phyloP scores from a whole-genome alignment of 1,139 yeast species.

The Blastobotrys malaysiensis region DNA sequence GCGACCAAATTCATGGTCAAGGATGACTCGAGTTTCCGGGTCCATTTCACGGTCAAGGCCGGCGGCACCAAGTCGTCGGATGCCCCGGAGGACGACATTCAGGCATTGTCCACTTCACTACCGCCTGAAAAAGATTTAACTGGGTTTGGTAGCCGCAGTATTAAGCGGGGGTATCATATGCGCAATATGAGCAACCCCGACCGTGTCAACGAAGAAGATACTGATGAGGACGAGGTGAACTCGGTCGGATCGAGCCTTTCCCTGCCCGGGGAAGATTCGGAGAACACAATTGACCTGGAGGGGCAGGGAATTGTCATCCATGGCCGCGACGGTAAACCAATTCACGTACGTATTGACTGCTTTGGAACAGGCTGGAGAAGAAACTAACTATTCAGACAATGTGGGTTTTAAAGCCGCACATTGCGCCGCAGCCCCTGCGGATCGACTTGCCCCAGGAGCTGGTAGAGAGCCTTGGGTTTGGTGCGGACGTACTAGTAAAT shows the following conservation, averaged over 20 bases:
- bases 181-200: constrained; percentile 1
- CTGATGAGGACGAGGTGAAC: constrained; percentile 6
- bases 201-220: constrained; percentile 7
- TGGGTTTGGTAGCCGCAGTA: neutral
- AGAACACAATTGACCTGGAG: constrained; percentile 54
- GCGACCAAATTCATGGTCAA: constrained; percentile 67
- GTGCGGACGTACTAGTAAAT: constrained; percentile 75
- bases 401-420: constrained; percentile 87
- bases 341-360: constrained; percentile 40
- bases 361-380: neutral
- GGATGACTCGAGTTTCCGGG: constrained; percentile 74
- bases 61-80: constrained; percentile 2
- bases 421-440: constrained; percentile 52
- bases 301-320: constrained; percentile 95
- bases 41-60: constrained; percentile 51
- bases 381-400: constrained; percentile 43
- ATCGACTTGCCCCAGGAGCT: constrained; percentile 63
- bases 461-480: constrained; percentile 76
- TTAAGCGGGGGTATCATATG: neutral
- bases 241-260: constrained; percentile 16
- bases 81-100: neutral
- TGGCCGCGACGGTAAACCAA: constrained; percentile 55
- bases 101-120: constrained; percentile 4
- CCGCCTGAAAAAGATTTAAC: constrained; percentile 1
- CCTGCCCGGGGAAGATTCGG: constrained; percentile 11